phyloP scores from a whole-genome alignment of 1,139 yeast genomes.

The Sugiyamaella neomexicana region DNA sequence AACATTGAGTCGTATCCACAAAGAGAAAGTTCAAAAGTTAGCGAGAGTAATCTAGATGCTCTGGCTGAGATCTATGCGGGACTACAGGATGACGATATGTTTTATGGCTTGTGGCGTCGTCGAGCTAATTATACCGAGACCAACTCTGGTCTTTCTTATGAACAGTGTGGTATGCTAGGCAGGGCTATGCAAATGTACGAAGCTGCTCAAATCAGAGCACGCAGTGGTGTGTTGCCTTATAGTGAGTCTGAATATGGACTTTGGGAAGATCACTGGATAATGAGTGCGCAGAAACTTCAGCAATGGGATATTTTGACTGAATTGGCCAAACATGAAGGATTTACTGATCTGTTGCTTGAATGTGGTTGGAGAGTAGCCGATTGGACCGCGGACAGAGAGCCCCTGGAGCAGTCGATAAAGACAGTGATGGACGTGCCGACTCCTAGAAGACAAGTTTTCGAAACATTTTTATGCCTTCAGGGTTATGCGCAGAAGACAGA shows the following conservation, averaged over 20 bases:
- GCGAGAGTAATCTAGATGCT: constrained; percentile 89
- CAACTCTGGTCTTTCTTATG: constrained; percentile 87
- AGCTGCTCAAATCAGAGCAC: constrained; percentile 95
- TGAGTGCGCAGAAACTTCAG: constrained; percentile 94
- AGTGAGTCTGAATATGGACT: constrained; percentile 93
- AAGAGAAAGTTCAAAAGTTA: constrained; percentile 68
- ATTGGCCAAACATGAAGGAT: constrained; percentile 96
- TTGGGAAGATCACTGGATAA: constrained; percentile 99
- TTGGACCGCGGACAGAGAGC: constrained; percentile 95
- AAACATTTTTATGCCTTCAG: constrained; percentile 88
- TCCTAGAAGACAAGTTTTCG: constrained; percentile 93
- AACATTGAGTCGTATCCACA: constrained; percentile 66
- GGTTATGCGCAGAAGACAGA: constrained; percentile 91
- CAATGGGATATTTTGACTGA: constrained; percentile 98
- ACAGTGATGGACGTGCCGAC: constrained; percentile 99
- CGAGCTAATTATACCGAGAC: constrained; percentile 93
- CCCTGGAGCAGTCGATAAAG: constrained; percentile 89
- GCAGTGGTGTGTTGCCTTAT: constrained; percentile 93
- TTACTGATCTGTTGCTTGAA: constrained; percentile 86
- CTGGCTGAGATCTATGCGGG: constrained; percentile 84
- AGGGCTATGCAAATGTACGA: constrained; percentile 93
- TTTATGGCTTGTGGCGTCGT: constrained; percentile 96
- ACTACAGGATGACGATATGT: constrained; percentile 92
- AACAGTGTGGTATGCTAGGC: constrained; percentile 94
- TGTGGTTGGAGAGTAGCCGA: constrained; percentile 99